Evolutionary conservation across 2,329 filamentous ascomycete species (phyloP).

Genomic region (Escovopsis sp.): DNA sequence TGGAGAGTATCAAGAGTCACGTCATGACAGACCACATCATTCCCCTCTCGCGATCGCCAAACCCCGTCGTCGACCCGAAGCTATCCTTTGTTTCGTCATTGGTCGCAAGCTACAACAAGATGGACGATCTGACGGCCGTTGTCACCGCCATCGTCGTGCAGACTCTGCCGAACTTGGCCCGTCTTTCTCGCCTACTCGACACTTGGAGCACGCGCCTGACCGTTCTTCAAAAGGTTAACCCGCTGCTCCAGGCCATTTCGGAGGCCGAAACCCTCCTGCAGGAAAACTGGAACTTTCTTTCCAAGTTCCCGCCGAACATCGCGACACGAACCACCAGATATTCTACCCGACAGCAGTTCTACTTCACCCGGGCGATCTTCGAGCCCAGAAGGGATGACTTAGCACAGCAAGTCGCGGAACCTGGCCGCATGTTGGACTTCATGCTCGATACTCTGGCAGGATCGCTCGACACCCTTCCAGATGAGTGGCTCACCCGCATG

Average conservation of each 20-base stretch:
- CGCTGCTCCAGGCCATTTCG: conserved; percentile 49
- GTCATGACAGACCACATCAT: conserved; percentile 70
- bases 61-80: conserved; percentile 17
- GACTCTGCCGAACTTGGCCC: conserved; percentile 66
- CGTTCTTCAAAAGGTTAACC: conserved; percentile 60
- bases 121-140: conserved; percentile 83
- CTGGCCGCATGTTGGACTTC: conserved; percentile 62
- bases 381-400: conserved; percentile 48
- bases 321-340: background rate
- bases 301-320: conserved; percentile 10
- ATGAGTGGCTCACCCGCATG: conserved; percentile 75
- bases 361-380: conserved; percentile 31
- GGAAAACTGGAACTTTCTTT: conserved; percentile 51
- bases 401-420: conserved; percentile 50
- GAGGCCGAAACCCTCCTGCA: conserved; percentile 50
- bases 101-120: conserved; percentile 44
- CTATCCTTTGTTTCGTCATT: conserved; percentile 24
- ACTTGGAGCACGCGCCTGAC: conserved; percentile 65
- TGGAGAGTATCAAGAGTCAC: conserved; percentile 81
- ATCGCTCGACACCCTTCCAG: conserved; percentile 67
- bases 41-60: conserved; percentile 27
- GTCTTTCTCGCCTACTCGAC: conserved; percentile 56
- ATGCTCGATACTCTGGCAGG: conserved; percentile 84
- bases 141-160: conserved; percentile 87
- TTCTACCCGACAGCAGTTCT: conserved; percentile 9